Base-by-base conservation (phyloP, 2,329 filamentous ascomycete genomes). In the Aspergillus calidoustus region DNA sequence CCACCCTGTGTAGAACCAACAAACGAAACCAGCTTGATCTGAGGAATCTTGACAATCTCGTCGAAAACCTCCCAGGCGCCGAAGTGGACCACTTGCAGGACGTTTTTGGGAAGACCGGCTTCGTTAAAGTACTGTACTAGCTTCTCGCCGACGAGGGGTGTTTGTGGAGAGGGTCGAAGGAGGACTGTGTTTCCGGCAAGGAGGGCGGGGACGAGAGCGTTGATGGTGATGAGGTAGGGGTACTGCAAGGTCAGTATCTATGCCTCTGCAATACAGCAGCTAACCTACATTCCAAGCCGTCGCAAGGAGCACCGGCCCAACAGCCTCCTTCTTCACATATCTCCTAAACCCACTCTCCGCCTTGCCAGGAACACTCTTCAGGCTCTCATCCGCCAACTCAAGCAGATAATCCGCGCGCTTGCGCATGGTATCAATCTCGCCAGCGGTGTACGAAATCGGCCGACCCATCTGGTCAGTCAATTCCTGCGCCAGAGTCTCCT, bases 381-480 rank as follows among this genome's bases (percentile, higher is more conserved):
- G 82, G 3, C 85, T 87, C 34, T 95, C 91, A 8, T 89, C 87
- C 68, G 89, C 91, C 65, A 96, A 90, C 76, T 91, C 92, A 67
- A 96, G 82, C 48, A 97, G 82, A 73, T 95, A 94, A 71, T 96
- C 89, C 64, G 88, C 90, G 63, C 93, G 87, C 78, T 90, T 89
- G 66, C 93, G 86, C 31, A 92, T 92, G 15, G 93, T 97, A 23
- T 87, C 82, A 67, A 97, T 84, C 79, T 97, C 93, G 69, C 89
- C 91, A 50, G 85, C 88, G 1, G 90, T 90, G 76, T 93, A 97
- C 53, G 90, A 86, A 71, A 96, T 96, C 25, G 93, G 93, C 25
- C 93, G 86, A 43, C 93, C 93, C 92, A 97, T 97, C 80, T 97
- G 93, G 70, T 90, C 87, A 0, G 92, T 96, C 63, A 97, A 81